Conservation (phyloP, 169 alveolate species). For the Plasmodium billcollinsi region DNA sequence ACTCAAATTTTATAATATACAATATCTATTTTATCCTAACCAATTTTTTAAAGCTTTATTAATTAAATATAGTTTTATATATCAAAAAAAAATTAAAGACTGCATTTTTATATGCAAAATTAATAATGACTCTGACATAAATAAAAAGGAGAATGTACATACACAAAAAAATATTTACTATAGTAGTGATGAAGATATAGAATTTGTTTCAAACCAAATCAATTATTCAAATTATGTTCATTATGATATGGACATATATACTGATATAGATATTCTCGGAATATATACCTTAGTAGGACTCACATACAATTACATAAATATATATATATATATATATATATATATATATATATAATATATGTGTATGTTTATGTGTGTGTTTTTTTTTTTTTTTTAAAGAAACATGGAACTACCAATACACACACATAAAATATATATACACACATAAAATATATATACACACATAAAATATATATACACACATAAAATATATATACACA, state of each 20-base stretch:
- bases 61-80: slow-evolving; percentile 36
- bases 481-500: no score
- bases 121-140: slow-evolving; percentile 14
- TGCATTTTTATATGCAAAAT: slow-evolving; percentile 38
- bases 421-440: no score
- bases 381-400: neutral
- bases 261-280: slow-evolving; percentile 27
- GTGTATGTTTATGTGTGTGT: neutral
- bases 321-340: neutral
- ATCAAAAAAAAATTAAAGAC: slow-evolving; percentile 52
- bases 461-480: no score
- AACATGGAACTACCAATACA: no score
- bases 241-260: slow-evolving; percentile 19
- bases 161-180: slow-evolving; percentile 43
- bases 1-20: slow-evolving; percentile 48
- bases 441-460: no score
- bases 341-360: neutral
- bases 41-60: slow-evolving; percentile 49
- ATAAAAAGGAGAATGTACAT: slow-evolving; percentile 22
- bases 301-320: neutral
- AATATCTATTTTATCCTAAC: slow-evolving; percentile 49
- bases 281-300: slow-evolving; percentile 29
- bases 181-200: slow-evolving; percentile 61
- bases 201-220: slow-evolving; percentile 9
- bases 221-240: slow-evolving; percentile 54